A percentile compares a stretch with the other conserved stretches of the same genome.
phyloP scores from a whole-genome alignment of 345 rosid genomes.

The Triadica sebifera region DNA sequence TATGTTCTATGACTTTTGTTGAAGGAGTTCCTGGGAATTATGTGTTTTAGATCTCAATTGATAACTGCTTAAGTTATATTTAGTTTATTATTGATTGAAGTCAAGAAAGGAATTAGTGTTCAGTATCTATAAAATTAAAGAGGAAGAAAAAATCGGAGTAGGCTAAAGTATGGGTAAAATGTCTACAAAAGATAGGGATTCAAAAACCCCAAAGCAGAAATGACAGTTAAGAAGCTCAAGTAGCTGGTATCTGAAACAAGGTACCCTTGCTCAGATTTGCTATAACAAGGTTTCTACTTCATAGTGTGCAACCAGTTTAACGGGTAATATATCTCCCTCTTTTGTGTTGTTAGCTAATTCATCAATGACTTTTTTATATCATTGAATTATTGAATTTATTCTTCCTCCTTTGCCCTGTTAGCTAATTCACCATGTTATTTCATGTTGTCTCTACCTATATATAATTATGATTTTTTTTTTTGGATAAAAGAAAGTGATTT shows the following conservation, averaged over 20 bases:
- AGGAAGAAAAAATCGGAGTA: too few relatives aligned
- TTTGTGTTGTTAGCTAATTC: too few relatives aligned
- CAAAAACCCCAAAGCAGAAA: conserved; percentile 47
- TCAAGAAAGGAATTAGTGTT: not conserved
- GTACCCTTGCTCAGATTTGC: conserved; percentile 74
- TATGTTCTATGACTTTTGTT: not conserved
- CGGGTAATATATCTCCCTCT: too few relatives aligned
- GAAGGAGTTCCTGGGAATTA: not conserved
- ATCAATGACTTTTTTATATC: too few relatives aligned
- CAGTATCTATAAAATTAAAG: not conserved
- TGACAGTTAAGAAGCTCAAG: conserved; percentile 51
- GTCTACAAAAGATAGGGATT: conserved; percentile 48
- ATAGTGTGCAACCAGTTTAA: too few relatives aligned
- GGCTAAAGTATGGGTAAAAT: conserved; percentile 63
- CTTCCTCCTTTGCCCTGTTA: too few relatives aligned
- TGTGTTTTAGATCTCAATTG: conserved; percentile 19
- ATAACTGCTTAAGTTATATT: conserved; percentile 12
- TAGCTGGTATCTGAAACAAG: conserved; percentile 71
- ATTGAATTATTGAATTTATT: too few relatives aligned
- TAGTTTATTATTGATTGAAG: not conserved
- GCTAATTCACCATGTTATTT: too few relatives aligned
- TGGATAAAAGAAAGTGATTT: too few relatives aligned
- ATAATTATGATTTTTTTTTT: too few relatives aligned
- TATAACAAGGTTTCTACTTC: conserved; percentile 45
- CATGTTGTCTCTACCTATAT: too few relatives aligned